Evolutionary conservation across 257 asterid genomes (phyloP).

Genomic region (Avicennia marina): DNA sequence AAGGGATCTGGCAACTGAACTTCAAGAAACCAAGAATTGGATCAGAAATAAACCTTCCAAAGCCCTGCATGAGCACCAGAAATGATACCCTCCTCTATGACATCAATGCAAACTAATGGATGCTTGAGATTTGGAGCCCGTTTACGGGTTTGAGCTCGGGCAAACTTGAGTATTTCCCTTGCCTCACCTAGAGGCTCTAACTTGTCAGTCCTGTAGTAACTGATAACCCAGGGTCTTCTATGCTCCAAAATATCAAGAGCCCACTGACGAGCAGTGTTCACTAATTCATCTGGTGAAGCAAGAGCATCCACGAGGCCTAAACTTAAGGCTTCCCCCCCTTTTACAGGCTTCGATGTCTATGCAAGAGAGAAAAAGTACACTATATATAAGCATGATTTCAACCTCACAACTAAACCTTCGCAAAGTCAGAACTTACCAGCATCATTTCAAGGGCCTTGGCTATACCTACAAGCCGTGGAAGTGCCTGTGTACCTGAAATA

Average conservation of each 20-base stretch:
- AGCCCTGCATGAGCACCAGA: slow-evolving; percentile 89
- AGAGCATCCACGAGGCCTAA: slow-evolving; percentile 93
- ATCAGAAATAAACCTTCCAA: slow-evolving; percentile 54
- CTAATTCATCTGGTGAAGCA: slow-evolving; percentile 59
- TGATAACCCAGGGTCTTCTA: slow-evolving; percentile 74
- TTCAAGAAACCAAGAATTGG: slow-evolving; percentile 9
- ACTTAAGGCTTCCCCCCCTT: slow-evolving; percentile 82
- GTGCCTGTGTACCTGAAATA: slow-evolving; percentile 89
- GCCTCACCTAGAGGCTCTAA: slow-evolving; percentile 86
- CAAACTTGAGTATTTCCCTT: slow-evolving; percentile 79
- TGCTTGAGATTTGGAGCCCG: slow-evolving; percentile 87
- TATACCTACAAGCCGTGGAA: slow-evolving; percentile 97
- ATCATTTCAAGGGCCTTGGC: slow-evolving; percentile 96
- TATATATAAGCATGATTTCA: background rate
- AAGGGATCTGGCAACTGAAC: background rate
- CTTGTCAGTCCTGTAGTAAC: slow-evolving; percentile 74
- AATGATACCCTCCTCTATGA: slow-evolving; percentile 82
- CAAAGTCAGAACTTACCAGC: slow-evolving; percentile 53
- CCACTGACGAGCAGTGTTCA: slow-evolving; percentile 76
- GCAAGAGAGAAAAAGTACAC: slow-evolving; percentile 3
- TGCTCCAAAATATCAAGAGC: slow-evolving; percentile 79
- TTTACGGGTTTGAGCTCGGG: slow-evolving; percentile 79
- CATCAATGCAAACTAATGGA: slow-evolving; percentile 87
- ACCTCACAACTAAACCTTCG: background rate
- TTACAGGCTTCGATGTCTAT: slow-evolving; percentile 83